A percentile compares a stretch with the other conserved stretches of the same genome.
These are phyloP conservation scores for Neofusicoccum kwambonambiense DNA, from an alignment of 2,329 filamentous ascomycete genomes.

Conservation along the genomic window DNA sequence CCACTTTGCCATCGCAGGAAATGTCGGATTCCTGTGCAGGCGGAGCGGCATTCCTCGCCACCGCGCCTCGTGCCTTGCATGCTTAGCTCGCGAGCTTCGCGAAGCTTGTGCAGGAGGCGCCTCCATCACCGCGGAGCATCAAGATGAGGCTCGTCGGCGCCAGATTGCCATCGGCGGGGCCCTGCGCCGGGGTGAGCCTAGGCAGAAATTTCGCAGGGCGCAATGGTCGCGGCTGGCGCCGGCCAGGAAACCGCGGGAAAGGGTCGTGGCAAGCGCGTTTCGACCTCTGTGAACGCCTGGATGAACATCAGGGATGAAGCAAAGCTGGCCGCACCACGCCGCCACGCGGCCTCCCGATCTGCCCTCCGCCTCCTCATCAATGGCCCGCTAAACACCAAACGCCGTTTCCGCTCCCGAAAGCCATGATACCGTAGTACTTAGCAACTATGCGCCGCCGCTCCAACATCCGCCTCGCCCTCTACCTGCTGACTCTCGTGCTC, in stretches of 20 bases:
- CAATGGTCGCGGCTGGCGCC: background rate
- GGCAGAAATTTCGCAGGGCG: background rate
- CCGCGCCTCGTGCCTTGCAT: slow-evolving; percentile 3
- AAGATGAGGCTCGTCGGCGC: background rate
- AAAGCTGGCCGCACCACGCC: background rate
- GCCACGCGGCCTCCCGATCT: slow-evolving; percentile 9
- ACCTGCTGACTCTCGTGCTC: slow-evolving; percentile 11
- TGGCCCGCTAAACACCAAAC: slow-evolving; percentile 4
- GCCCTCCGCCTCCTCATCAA: background rate
- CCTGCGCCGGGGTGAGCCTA: background rate
- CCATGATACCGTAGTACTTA: background rate
- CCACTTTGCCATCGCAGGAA: background rate
- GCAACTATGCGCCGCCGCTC: slow-evolving; percentile 13
- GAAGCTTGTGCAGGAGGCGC: background rate
- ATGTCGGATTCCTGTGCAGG: background rate
- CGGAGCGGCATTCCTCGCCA: background rate
- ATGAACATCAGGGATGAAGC: slow-evolving; percentile 14
- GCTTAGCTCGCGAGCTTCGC: slow-evolving; percentile 7
- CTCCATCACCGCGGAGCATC: no score
- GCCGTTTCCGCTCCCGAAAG: background rate
- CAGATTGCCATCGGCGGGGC: background rate
- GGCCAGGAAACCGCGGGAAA: slow-evolving; percentile 9
- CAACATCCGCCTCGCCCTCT: slow-evolving; percentile 18
- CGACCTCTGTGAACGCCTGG: slow-evolving; percentile 7
- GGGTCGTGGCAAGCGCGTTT: slow-evolving; percentile 8